These are phyloP conservation scores for Paramecium primaurelia DNA, from an alignment of 73 alveolate genomes.

Conservation along the genomic window DNA sequence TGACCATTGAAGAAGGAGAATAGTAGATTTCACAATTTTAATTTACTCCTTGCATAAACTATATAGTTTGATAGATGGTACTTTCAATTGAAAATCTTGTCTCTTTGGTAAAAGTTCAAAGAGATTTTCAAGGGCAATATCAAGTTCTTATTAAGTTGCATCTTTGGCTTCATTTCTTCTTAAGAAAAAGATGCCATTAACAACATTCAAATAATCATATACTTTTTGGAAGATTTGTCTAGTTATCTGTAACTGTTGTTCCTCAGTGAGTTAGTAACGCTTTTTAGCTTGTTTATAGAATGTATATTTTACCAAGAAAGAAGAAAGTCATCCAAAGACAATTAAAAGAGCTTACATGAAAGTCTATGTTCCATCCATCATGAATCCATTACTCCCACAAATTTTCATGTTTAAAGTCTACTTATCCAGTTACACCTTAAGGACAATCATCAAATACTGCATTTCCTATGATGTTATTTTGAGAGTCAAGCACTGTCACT, in stretches of 20 bases:
- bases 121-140: not conserved
- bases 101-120: not conserved
- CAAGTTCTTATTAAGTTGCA: slow-evolving; percentile 34
- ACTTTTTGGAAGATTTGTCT: slow-evolving; percentile 80
- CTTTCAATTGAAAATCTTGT: slow-evolving; percentile 30
- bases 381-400: slow-evolving; percentile 83
- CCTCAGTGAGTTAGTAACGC: slow-evolving; percentile 33
- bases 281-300: slow-evolving; percentile 9
- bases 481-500: slow-evolving; percentile 79
- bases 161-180: slow-evolving; percentile 67
- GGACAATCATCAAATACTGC: slow-evolving; percentile 92
- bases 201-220: slow-evolving; percentile 76
- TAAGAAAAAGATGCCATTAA: slow-evolving; percentile 78
- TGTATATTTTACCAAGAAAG: slow-evolving; percentile 19
- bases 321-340: slow-evolving; percentile 85
- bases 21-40: slow-evolving; percentile 79
- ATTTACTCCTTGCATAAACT: slow-evolving; percentile 85
- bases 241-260: slow-evolving; percentile 68
- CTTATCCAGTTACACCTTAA: slow-evolving; percentile 73
- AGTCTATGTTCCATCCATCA: slow-evolving; percentile 63
- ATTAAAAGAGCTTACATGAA: slow-evolving; percentile 62
- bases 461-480: slow-evolving; percentile 80
- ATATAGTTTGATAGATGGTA: not conserved
- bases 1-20: slow-evolving; percentile 73
- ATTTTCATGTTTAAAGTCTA: slow-evolving; percentile 81